Percentiles rank a stretch among this genome's conserved stretches.
These are phyloP conservation scores for Fusarium brachygibbosum DNA, from an alignment of 2,329 filamentous ascomycete genomes.

Conservation along the genomic window DNA sequence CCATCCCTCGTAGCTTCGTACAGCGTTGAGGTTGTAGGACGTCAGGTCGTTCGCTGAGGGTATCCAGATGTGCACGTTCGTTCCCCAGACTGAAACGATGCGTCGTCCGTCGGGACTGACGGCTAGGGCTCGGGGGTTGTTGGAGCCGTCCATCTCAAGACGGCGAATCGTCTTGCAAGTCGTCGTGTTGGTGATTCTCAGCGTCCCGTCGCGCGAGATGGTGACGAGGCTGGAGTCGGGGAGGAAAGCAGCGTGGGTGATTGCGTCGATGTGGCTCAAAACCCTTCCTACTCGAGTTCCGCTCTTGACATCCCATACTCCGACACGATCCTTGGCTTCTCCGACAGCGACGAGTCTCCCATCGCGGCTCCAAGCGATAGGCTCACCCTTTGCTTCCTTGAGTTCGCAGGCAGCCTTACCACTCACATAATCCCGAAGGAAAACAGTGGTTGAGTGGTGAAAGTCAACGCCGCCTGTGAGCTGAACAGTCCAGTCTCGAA, in stretches of 20 bases:
- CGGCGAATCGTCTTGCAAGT: constrained; percentile 54
- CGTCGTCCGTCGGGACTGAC: constrained; percentile 53
- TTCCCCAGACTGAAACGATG: constrained; percentile 57
- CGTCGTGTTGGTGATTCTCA: constrained; percentile 53
- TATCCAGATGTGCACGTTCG: constrained; percentile 56
- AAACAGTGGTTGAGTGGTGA: constrained; percentile 50
- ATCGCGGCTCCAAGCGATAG: constrained; percentile 54
- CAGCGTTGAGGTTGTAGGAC: constrained; percentile 54
- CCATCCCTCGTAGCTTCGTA: constrained; percentile 57
- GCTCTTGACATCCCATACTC: constrained; percentile 53
- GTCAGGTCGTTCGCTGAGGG: constrained; percentile 52
- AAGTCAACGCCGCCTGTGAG: constrained; percentile 50
- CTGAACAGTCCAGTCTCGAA: constrained; percentile 52
- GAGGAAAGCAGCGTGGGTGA: constrained; percentile 57
- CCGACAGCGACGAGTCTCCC: constrained; percentile 51
- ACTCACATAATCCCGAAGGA: constrained; percentile 50
- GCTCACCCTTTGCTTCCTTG: constrained; percentile 49
- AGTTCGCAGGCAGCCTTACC: constrained; percentile 53
- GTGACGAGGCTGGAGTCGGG: constrained; percentile 53
- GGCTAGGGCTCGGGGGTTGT: constrained; percentile 52
- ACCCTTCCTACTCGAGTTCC: constrained; percentile 51
- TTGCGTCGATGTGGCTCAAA: constrained; percentile 53
- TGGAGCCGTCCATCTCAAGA: constrained; percentile 53
- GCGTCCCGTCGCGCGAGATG: constrained; percentile 55
- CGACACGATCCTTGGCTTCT: constrained; percentile 49